Evolutionary conservation across 768 basidiomycete species (phyloP).

Genomic region (Cyclocybe cylindracea): DNA sequence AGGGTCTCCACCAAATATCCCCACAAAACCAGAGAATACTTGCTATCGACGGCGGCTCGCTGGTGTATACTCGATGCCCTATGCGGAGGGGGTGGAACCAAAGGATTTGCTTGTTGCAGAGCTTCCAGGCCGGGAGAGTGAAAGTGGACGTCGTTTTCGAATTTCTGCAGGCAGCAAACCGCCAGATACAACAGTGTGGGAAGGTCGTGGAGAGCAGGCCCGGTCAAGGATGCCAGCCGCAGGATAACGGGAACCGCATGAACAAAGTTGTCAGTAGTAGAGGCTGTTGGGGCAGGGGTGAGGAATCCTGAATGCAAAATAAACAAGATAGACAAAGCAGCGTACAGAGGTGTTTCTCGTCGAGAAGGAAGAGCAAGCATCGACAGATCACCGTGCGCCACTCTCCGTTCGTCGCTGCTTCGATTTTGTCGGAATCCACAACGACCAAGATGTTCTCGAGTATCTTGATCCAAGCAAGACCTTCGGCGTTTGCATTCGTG

Average conservation of each 20-base stretch:
- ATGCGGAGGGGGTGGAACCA: slow-evolving; percentile 35
- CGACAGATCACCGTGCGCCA: slow-evolving; percentile 60
- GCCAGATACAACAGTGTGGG: slow-evolving; percentile 29
- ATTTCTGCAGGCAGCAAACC: slow-evolving; percentile 22
- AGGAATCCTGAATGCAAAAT: too few species aligned
- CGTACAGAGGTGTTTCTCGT: slow-evolving; percentile 27
- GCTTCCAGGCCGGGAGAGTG: background rate
- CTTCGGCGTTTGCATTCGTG: slow-evolving; percentile 33
- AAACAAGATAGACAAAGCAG: slow-evolving; percentile 1
- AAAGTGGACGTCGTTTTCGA: slow-evolving; percentile 25
- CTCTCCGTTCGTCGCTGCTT: slow-evolving; percentile 53
- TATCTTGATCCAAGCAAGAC: slow-evolving; percentile 64
- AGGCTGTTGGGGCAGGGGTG: background rate
- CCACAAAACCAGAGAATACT: slow-evolving; percentile 24
- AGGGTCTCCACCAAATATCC: slow-evolving; percentile 54
- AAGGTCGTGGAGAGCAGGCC: slow-evolving; percentile 24
- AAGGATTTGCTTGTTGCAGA: slow-evolving; percentile 32
- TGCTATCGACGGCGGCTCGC: slow-evolving; percentile 22
- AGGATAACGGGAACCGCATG: slow-evolving; percentile 30
- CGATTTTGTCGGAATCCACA: slow-evolving; percentile 51
- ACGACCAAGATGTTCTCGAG: slow-evolving; percentile 62
- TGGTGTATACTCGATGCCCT: slow-evolving; percentile 26
- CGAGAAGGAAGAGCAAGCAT: slow-evolving; percentile 47
- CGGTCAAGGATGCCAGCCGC: slow-evolving; percentile 36
- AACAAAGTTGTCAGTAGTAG: slow-evolving; percentile 8